phyloP scores from a whole-genome alignment of 2,329 filamentous ascomycete genomes.

The Fusarium metavorans region DNA sequence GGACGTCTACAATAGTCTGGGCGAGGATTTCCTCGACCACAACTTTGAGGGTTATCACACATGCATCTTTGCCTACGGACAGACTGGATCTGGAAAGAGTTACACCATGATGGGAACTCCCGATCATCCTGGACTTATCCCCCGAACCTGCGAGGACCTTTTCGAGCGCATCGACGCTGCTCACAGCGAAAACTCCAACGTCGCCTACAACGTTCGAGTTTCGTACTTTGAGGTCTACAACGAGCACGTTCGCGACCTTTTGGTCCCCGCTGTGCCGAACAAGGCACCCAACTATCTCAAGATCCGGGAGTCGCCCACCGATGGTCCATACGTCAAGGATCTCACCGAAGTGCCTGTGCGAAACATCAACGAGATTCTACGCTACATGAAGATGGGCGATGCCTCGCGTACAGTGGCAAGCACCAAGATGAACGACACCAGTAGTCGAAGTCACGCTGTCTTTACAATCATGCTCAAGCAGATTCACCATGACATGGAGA shows the following conservation, averaged over 20 bases:
- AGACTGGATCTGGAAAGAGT: conserved; percentile 97
- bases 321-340: conserved; percentile 97
- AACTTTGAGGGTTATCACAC: conserved; percentile 99
- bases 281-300: conserved; percentile 92
- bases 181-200: conserved; percentile 84
- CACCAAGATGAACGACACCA: conserved; percentile 99
- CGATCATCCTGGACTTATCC: conserved; percentile 90
- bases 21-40: conserved; percentile 97
- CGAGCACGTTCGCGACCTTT: conserved; percentile 94
- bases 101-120: conserved; percentile 97
- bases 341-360: conserved; percentile 93
- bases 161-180: conserved; percentile 90
- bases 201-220: conserved; percentile 96
- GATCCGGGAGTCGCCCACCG: conserved; percentile 93
- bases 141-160: conserved; percentile 93
- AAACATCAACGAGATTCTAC: conserved; percentile 86
- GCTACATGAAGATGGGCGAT: conserved; percentile 92
- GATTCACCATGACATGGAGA: conserved; percentile 96
- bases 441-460: conserved; percentile 94
- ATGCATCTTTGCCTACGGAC: conserved; percentile 98
- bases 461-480: conserved; percentile 99
- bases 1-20: conserved; percentile 92
- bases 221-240: conserved; percentile 99
- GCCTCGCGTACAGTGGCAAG: conserved; percentile 87
- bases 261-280: conserved; percentile 78